Evolutionary conservation across 1,284 basidiomycete genomes (phyloP).

Genomic region (Malassezia slooffiae): DNA sequence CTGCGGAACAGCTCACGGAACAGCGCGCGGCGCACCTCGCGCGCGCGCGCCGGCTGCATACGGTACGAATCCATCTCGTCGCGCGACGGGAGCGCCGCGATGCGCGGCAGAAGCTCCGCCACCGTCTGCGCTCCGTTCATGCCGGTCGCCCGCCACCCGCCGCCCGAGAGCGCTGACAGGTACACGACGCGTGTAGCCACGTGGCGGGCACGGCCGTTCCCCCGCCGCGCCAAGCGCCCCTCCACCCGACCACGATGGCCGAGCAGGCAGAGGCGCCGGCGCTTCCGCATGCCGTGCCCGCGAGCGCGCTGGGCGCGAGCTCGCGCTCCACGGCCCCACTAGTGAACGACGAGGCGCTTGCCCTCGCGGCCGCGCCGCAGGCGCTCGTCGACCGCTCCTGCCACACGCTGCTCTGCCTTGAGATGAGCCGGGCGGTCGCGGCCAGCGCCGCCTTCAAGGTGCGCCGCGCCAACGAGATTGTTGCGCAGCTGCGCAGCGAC

Average conservation of each 20-base stretch:
- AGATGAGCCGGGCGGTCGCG: constrained; percentile 4
- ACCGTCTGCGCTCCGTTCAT: constrained; percentile 7
- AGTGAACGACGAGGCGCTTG: not conserved
- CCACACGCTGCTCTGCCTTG: constrained; percentile 1
- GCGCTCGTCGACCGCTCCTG: constrained; percentile 5
- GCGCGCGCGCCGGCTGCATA: not conserved
- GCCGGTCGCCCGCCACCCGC: too few relatives aligned
- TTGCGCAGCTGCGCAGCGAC: constrained; percentile 4
- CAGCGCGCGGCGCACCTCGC: constrained; percentile 5
- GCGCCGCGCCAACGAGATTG: constrained; percentile 10
- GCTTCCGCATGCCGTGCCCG: not conserved
- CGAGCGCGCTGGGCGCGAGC: not conserved
- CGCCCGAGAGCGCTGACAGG: not conserved
- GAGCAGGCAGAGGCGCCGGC: not conserved
- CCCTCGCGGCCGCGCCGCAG: not conserved
- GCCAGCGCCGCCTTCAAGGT: constrained; percentile 6
- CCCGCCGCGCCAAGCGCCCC: not conserved
- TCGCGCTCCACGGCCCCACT: not conserved
- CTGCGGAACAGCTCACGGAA: constrained; percentile 1
- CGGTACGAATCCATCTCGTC: constrained; percentile 10
- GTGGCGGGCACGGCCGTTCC: not conserved
- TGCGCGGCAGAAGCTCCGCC: constrained; percentile 13
- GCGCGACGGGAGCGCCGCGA: constrained; percentile 9
- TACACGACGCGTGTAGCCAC: not conserved
- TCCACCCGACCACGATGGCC: too few relatives aligned